Evolutionary conservation across 2,329 filamentous ascomycete genomes (phyloP), one percentile per base, ranked within the genome.

Genomic region (Aspergillus bombycis): DNA sequence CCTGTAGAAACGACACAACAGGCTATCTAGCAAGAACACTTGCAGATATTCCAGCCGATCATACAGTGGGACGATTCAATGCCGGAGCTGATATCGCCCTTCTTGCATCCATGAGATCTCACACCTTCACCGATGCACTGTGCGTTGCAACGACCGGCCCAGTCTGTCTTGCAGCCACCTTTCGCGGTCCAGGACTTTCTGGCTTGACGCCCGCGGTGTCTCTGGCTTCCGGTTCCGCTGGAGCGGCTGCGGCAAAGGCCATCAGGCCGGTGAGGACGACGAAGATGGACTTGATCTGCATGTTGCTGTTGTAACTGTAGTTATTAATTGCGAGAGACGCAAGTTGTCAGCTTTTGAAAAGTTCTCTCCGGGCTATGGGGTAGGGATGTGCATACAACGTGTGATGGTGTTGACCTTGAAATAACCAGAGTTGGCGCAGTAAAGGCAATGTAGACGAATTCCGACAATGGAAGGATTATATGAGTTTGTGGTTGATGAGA

Each of bases 291-390:
- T 45, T 45, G 41, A 21, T 9, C 16, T 45, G 41, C 38, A 43
- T 43, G 38, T 43, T 43, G 38, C 16, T n/a, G 34, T 43, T 43
- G 1, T 1, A 4, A 8, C 6, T 41, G 36, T 0, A 6, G 6
- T 32, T 19, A 43, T n/a, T 43, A 19, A n/a, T 19, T 43, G 6
- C 7, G 0, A 7, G 2, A 10, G 9, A 4, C 1, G 12, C 8
- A 11, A 43, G n/a, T 10, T 3, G 19, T 43, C n/a, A 43, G 19
- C 0, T 19, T 43, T n/a, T 10, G 19, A 1, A n/a, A 1, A n/a
- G n/a, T 9, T n/a, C 2, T 1, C 2, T 1, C 0, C 16, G n/a
- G 16, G 0, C 0, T 0, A 43, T n/a, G 16, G 38, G 38, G 10
- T n/a, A 43, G 9, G 19, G 19, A 38, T 10, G 16, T 32, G 19